These are phyloP conservation scores for Tuber calosporum DNA, from an alignment of 495 filamentous ascomycete genomes.

Conservation along the genomic window DNA sequence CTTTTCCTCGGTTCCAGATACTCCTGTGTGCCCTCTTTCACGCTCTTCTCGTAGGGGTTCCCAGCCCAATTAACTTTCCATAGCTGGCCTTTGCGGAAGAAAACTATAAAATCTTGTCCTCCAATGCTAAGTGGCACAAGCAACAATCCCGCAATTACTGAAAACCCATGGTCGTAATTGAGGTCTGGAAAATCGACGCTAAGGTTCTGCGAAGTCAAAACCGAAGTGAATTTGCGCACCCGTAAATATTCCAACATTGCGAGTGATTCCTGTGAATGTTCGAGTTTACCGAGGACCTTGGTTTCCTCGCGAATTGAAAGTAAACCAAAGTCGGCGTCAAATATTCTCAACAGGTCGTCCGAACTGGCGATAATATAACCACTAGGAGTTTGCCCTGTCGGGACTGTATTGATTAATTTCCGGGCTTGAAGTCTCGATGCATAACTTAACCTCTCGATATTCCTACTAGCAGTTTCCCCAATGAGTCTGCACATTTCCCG, in stretches of 20 bases:
- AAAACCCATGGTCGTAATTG: conserved; percentile 70
- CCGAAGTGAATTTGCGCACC: conserved; percentile 66
- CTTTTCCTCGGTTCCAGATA: conserved; percentile 70
- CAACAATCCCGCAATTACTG: conserved; percentile 69
- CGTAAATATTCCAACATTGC: conserved; percentile 82
- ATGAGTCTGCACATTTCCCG: conserved; percentile 91
- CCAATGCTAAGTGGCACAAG: conserved; percentile 73
- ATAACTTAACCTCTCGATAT: conserved; percentile 84
- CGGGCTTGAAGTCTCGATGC: conserved; percentile 73
- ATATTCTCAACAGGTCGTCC: conserved; percentile 75
- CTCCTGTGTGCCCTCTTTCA: conserved; percentile 58
- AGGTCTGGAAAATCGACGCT: conserved; percentile 75
- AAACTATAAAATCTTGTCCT: conserved; percentile 82
- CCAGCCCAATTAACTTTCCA: conserved; percentile 61
- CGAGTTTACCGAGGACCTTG: conserved; percentile 70
- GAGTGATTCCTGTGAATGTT: conserved; percentile 73
- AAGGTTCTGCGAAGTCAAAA: conserved; percentile 72
- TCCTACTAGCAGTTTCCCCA: conserved; percentile 77
- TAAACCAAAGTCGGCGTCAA: conserved; percentile 82
- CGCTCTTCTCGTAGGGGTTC: conserved; percentile 78
- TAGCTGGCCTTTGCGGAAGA: conserved; percentile 73
- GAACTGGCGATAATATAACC: conserved; percentile 90
- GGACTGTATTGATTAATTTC: conserved; percentile 71
- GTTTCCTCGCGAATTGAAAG: conserved; percentile 81
- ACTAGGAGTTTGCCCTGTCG: conserved; percentile 73